Evolutionary conservation across 331 rosid species (phyloP).

Genomic region (Cydonia oblonga): DNA sequence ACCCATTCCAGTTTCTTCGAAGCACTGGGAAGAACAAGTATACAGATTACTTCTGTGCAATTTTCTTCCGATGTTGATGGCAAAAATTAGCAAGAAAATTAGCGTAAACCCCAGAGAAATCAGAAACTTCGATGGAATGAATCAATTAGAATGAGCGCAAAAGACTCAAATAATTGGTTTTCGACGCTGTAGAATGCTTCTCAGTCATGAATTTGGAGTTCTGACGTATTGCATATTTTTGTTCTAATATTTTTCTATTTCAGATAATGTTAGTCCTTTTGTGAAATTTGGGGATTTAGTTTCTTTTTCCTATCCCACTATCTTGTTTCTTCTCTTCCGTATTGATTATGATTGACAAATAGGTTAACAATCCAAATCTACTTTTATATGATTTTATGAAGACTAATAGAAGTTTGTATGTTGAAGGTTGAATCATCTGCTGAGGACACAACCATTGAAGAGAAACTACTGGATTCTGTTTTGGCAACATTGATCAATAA

Average conservation of each 20-base stretch:
- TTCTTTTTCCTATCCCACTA: neutral
- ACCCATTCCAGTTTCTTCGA: neutral
- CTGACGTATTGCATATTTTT: neutral
- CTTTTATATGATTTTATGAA: neutral
- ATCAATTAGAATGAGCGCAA: neutral
- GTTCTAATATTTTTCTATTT: neutral
- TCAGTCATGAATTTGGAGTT: neutral
- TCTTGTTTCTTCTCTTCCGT: neutral
- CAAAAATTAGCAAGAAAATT: neutral
- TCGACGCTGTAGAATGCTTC: neutral
- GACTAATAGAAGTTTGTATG: conserved; percentile 1
- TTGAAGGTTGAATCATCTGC: conserved; percentile 44
- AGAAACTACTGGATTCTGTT: conserved; percentile 52
- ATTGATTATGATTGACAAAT: neutral
- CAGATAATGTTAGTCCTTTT: neutral
- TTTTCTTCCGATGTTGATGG: neutral
- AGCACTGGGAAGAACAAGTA: neutral
- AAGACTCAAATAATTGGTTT: neutral
- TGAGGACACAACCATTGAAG: conserved; percentile 30
- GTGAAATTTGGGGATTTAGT: neutral
- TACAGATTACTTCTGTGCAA: neutral
- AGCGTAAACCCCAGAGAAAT: neutral
- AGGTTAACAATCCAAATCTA: neutral
- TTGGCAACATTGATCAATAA: conserved; percentile 31
- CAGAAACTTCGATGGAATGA: neutral